Evolutionary conservation across 2,329 filamentous ascomycete genomes (phyloP).

Genomic region (Ceratocystis lukuohia): DNA sequence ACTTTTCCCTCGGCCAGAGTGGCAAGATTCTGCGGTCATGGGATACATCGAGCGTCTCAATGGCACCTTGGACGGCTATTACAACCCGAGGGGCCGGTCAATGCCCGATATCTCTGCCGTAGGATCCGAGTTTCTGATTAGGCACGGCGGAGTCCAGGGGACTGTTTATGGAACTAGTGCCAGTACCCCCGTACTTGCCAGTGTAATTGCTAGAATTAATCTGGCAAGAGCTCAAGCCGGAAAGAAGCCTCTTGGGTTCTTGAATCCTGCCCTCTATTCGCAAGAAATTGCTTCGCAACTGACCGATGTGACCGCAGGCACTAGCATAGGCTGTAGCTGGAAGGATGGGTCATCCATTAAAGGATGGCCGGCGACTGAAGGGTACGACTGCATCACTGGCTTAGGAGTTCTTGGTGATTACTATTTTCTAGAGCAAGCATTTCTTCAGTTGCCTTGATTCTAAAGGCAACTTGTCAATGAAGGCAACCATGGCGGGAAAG

Average conservation of each 20-base stretch:
- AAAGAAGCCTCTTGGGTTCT: slow-evolving; percentile 39
- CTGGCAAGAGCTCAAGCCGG: slow-evolving; percentile 37
- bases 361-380: slow-evolving; percentile 34
- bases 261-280: slow-evolving; percentile 38
- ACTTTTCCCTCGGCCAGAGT: slow-evolving; percentile 34
- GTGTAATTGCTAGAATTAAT: slow-evolving; percentile 42
- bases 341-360: slow-evolving; percentile 25
- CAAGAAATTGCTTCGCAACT: slow-evolving; percentile 28
- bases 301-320: slow-evolving; percentile 31
- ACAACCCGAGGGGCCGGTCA: slow-evolving; percentile 34
- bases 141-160: slow-evolving; percentile 24
- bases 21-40: slow-evolving; percentile 32
- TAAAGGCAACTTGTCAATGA: not conserved
- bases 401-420: slow-evolving; percentile 36
- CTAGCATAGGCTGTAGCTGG: slow-evolving; percentile 31
- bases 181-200: slow-evolving; percentile 40
- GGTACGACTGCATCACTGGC: slow-evolving; percentile 39
- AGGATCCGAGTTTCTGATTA: slow-evolving; percentile 41
- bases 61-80: slow-evolving; percentile 32
- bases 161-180: slow-evolving; percentile 36
- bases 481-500: not conserved
- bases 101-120: slow-evolving; percentile 42
- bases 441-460: slow-evolving; percentile 22
- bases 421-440: slow-evolving; percentile 27
- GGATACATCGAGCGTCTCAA: slow-evolving; percentile 31